Evolutionary conservation across 805 yeast genomes (phyloP), one percentile per base, ranked within the genome.

Genomic region (Ogataea thermomethanolica): DNA sequence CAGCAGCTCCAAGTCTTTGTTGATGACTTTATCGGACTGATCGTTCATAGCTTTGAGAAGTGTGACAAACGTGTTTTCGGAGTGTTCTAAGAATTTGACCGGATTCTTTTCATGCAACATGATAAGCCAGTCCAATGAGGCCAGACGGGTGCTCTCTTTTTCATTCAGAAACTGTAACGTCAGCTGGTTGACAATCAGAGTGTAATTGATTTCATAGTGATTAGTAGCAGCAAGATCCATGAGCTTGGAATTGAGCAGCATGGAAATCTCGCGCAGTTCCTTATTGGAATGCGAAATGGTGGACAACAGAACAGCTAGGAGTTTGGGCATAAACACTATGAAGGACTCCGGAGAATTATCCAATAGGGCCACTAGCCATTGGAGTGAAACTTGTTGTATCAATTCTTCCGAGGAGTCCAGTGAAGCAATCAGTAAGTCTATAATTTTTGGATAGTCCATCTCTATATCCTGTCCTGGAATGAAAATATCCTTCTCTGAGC

Each of bases 121-220:
- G 11, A 80, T 78, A 24, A 93, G 68, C 99, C 99, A 93, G 48
- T 90, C 95, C 25, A 93, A 66, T 17, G 93, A 81, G 0, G 95
- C 87, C 25, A 88, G 72, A 43, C 93, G 73, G 0, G 96, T 84
- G 22, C 81, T 78, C 45, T 88, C 95, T 50, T 85, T 81, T 38
- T 84, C 87, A 48, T 78, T 80, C 43, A 78, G 63, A 45, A 84
- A 79, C 56, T 89, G 95, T 29, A 78, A 58, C 3, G 87, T 81
- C 41, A 91, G 69, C 4, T 83, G 80, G 43, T 80, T 79, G 29
- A 89, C 79, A 1, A 88, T 79, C 6, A 83, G 65, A 0, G 78
- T 65, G 45, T 78, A 74, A 51, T 78, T 79, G 7, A 53, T 58
- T 3, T 58, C 61, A 26, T 53, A 45, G 24, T 58, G 43, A 35